A percentile compares a stretch with the other conserved stretches of the same genome.
Conservation (phyloP, 768 basidiomycete genomes). For the Tremella fuciformis region DNA sequence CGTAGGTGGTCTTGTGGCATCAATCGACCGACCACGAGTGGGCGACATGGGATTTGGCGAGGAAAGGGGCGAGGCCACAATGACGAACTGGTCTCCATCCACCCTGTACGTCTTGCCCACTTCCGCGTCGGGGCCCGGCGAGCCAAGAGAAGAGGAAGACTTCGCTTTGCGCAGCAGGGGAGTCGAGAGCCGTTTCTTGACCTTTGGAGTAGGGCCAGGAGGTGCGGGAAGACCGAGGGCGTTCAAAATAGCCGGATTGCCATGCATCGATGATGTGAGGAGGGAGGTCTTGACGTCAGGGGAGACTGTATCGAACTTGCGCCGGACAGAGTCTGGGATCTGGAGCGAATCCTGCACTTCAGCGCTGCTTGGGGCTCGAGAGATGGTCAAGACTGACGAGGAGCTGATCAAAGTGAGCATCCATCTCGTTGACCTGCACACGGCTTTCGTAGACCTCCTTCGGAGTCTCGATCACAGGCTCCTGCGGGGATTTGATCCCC, state of each 20-base stretch:
- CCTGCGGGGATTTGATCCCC: constrained; percentile 21
- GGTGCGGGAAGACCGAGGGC: constrained; percentile 39
- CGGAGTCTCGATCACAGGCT: constrained; percentile 20
- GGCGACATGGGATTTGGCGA: constrained; percentile 9
- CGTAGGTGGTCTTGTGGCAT: constrained; percentile 20
- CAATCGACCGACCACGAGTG: constrained; percentile 26
- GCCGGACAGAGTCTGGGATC: constrained; percentile 42
- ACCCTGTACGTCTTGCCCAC: constrained; percentile 43
- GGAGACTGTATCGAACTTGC: constrained; percentile 41
- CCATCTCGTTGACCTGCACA: constrained; percentile 19
- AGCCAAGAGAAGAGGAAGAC: constrained; percentile 31
- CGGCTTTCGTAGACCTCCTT: neutral
- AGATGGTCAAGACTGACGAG: constrained; percentile 22
- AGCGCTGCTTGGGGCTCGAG: neutral
- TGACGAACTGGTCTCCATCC: constrained; percentile 37
- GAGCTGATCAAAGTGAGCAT: constrained; percentile 33
- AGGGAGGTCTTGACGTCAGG: constrained; percentile 40
- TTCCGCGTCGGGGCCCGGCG: constrained; percentile 27
- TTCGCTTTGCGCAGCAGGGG: constrained; percentile 40
- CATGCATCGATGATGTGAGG: constrained; percentile 24
- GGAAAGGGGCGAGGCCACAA: constrained; percentile 36
- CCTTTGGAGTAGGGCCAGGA: constrained; percentile 25
- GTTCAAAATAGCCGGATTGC: constrained; percentile 39
- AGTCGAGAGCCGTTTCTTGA: constrained; percentile 38
- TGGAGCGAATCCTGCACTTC: constrained; percentile 45